Conservation (phyloP, 805 yeast genomes). For the Myxozyma vanderwaltii region DNA sequence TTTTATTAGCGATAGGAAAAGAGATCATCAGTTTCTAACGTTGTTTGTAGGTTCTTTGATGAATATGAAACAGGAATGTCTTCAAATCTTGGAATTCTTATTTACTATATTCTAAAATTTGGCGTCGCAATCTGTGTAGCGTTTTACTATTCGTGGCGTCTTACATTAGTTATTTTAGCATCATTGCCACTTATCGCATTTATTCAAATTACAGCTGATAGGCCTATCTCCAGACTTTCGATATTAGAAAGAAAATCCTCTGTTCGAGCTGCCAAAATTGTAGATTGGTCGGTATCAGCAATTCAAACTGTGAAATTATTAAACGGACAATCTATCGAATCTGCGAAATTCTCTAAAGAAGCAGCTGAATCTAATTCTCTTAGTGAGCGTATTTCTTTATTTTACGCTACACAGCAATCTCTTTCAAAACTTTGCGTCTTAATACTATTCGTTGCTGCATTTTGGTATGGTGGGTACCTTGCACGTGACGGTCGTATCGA, state of each 20-base stretch:
- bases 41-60: constrained; percentile 19
- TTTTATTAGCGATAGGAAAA: too few relatives aligned
- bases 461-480: constrained; percentile 84
- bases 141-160: constrained; percentile 78
- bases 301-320: constrained; percentile 63
- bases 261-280: constrained; percentile 57
- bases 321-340: constrained; percentile 60
- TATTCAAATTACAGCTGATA: constrained; percentile 55
- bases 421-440: constrained; percentile 59
- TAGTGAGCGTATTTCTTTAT: constrained; percentile 31
- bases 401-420: constrained; percentile 58
- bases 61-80: constrained; percentile 26
- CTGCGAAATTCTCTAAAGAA: constrained; percentile 44
- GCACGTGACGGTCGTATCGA: constrained; percentile 54
- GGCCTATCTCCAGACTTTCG: constrained; percentile 53
- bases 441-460: constrained; percentile 84
- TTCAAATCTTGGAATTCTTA: constrained; percentile 1
- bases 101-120: constrained; percentile 9
- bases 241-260: constrained; percentile 59
- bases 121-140: constrained; percentile 53
- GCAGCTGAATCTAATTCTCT: constrained; percentile 45
- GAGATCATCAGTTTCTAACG: too few relatives aligned
- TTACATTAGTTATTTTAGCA: constrained; percentile 76
- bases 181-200: constrained; percentile 67
- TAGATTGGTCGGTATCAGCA: constrained; percentile 71